Evolutionary conservation across 306 rosid genomes (phyloP), one percentile per base, ranked within the genome.

Genomic region (Clitoria ternatea): DNA sequence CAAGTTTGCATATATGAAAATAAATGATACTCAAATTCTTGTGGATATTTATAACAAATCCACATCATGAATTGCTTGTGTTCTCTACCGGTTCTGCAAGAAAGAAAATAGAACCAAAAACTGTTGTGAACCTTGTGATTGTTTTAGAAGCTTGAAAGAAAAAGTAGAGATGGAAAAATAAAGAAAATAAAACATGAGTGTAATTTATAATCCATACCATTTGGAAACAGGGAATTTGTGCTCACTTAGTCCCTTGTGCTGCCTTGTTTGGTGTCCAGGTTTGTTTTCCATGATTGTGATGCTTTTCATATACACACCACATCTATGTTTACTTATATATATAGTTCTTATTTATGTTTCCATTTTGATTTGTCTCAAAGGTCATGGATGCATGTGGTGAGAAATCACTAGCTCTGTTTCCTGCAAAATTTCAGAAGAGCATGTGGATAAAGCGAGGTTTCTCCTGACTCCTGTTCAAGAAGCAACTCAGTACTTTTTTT

Each of bases 381-480:
- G 95, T 94, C 52, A 85, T 85, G 95, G 98, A 90, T 90, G 84
- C 91, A 12, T 36, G 39, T 30, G 96, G 97, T 6, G 81, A 78
- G 65, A 84, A 83, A 40, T 91, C 85, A 24, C 72, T 94, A 56
- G 97, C 97, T 14, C 71, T 90, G 52, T 85, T 90, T 84, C 98
- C 96, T 30, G 97, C 98, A 5, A 94, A 87, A 87, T 90, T 94
- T 78, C 91, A 83, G 55, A 90, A 81, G 76, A 94, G 92, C 85
- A 86, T 94, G 96, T 94, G 97, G 98, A 94, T 94, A 1, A 94
- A 81, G 74, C 88, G 80, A 88, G 97, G 98, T 94, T 36, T 62
- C 82, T 76, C 50, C 69, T 67, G 10, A 57, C 82, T 76, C 50
- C 69, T 67, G 10, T 24, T 55, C 44, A 15, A 57, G 39, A 52